Evolutionary conservation across 1,284 basidiomycete genomes (phyloP), one percentile per base, ranked within the genome.

Genomic region (Cutaneotrichosporon sp.): DNA sequence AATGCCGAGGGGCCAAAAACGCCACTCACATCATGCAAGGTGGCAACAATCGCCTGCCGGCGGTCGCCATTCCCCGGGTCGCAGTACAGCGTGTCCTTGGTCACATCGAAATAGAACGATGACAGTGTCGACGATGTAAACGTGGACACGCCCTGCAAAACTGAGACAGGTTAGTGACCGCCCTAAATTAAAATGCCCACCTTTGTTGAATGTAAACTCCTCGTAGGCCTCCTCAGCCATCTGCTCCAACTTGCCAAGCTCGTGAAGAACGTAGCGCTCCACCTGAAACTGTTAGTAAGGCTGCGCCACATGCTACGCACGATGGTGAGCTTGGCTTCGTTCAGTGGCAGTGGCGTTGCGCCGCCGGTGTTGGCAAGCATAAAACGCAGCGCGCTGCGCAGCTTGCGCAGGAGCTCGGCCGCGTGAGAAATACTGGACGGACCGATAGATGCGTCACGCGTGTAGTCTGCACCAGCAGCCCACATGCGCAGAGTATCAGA

Each of bases 401-500:
- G 83, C 74, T 91, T 96, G 45, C 90, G 81, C 64, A 92, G 76
- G 0, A 83, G 83, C 64, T 94, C 89, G 1, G 82, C 81, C 4
- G 86, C 83, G 66, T 92, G 87, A 4, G 82, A 77, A 36, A 98
- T 80, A 15, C 90, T 83, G 0, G 81, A 83, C 0, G 84, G 83
- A 0, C 93, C 88, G 49, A 98, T 86, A 1, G 88, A 83, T 69
- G 88, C 87, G 70, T 98, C 94, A 26, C 82, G 82, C 65, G 88
- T 87, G 65, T 90, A 96, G 64, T 97, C 93, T 18, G 90, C 86
- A 0, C 88, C 87, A 1, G 91, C 91, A 4, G 83, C 88, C 94
- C 96, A 99, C 14, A 96, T 77, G 5, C 96, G 83, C 22, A 98
- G 79, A 1, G 87, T 82, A 66, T 97, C 94, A 4, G 87, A 80